Base-by-base conservation (phyloP, 768 basidiomycete species). In the Lentinula guzmanii region DNA sequence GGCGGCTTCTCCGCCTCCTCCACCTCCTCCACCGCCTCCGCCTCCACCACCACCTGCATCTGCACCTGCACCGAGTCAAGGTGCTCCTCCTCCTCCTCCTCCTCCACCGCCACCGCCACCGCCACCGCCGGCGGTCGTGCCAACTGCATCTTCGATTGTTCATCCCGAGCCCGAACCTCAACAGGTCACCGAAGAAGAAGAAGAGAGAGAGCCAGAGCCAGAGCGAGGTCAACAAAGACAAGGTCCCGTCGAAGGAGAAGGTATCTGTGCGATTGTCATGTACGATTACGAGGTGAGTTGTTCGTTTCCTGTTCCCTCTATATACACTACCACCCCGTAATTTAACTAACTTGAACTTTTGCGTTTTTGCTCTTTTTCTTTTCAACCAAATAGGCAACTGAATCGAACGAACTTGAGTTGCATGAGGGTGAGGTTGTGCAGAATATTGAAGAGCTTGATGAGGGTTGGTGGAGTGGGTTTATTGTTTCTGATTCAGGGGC, bases 391-490 rank as follows among this genome's bases (percentile, higher is more conserved):
- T 60, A 89, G 85, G 90, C 90, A 15, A 78, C 86, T 10, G 92
- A 93, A 73, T 90, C 93, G 63, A 94, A 94, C 67, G 95, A 98
- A 70, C 85, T 98, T 77, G 71, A 71, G 61, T 79, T 97, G 24
- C 65, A 76, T 1, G 94, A 96, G 71, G 92, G 93, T 50, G 92
- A 95, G 68, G 72, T 86, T 39, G 85, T 97, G 53, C 85, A 89
- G 60, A 83, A 90, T 64, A 85, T 96, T 52, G 91, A 94, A 72
- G 86, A 91, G 72, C 73, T 92, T 15, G 92, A 89, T 65, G 90
- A 92, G 66, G 91, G 91, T 5, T 98, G 95, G 95, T 97, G 95
- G 95, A 82, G 78, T 61, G 95, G 93, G 18, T 46, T 21, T 21
- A 21, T 46, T 24, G 18, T 46, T 46, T 11, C 13, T 43, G 13